Evolutionary conservation across 2,329 filamentous ascomycete species (phyloP).

Genomic region (Stachybotrys echinatus): DNA sequence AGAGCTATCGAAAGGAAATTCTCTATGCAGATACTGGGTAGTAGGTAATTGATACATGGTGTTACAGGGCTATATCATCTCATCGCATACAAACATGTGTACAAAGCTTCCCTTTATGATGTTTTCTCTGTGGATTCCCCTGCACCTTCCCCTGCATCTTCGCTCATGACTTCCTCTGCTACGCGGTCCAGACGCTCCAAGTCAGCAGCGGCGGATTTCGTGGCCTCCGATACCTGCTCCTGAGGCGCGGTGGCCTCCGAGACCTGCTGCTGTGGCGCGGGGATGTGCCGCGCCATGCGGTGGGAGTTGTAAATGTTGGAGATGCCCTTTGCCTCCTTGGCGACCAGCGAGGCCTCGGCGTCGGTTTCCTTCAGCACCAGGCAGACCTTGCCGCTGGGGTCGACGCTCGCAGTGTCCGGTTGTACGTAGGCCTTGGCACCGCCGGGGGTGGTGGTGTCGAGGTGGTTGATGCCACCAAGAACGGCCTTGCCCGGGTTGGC

Average conservation of each 20-base stretch:
- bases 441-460: constrained; percentile 43
- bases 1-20: too few species aligned
- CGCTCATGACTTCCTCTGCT: neutral
- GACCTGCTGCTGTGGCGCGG: constrained; percentile 7
- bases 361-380: constrained; percentile 36
- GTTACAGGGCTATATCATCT: neutral
- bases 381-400: constrained; percentile 44
- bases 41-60: neutral
- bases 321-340: constrained; percentile 38
- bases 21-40: too few species aligned
- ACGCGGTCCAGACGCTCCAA: neutral
- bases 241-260: too few species aligned
- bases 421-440: constrained; percentile 51
- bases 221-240: neutral
- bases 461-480: constrained; percentile 28
- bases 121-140: constrained; percentile 10
- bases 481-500: constrained; percentile 14
- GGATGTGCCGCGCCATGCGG: constrained; percentile 11
- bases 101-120: neutral
- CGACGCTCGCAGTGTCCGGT: constrained; percentile 36
- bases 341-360: constrained; percentile 34
- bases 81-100: neutral
- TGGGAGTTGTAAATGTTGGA: constrained; percentile 23
- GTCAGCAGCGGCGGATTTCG: neutral
- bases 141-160: neutral